Evolutionary conservation across 352 stramenopile genomes (phyloP).

Genomic region (Globisporangium spinosum): DNA sequence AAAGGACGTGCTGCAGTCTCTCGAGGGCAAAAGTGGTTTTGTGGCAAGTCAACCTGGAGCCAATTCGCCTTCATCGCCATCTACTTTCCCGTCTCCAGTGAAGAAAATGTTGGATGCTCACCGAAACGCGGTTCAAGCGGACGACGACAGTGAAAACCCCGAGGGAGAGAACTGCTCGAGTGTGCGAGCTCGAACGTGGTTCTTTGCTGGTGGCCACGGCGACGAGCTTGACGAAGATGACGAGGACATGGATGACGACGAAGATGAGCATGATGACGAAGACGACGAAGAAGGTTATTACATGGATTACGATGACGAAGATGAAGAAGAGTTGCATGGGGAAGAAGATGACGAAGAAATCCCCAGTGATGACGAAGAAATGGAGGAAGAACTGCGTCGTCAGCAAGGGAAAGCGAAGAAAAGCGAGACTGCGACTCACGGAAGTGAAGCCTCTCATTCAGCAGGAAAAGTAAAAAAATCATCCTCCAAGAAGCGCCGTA

Average conservation of each 20-base stretch:
- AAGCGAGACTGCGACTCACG: background rate
- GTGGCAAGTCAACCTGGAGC: background rate
- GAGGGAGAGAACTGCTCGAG: slow-evolving; percentile 34
- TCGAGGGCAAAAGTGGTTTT: slow-evolving; percentile 18
- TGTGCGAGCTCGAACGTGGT: slow-evolving; percentile 28
- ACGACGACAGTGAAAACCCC: slow-evolving; percentile 50
- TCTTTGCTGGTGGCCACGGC: slow-evolving; percentile 41
- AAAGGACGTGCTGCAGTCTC: slow-evolving; percentile 43
- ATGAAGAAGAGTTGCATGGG: slow-evolving; percentile 23
- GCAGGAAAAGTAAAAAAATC: background rate
- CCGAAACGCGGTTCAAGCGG: slow-evolving; percentile 23
- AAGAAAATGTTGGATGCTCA: slow-evolving; percentile 56
- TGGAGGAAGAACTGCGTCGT: slow-evolving; percentile 13
- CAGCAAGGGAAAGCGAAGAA: background rate
- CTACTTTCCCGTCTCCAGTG: slow-evolving; percentile 33
- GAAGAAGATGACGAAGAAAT: slow-evolving; percentile 30
- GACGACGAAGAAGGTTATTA: slow-evolving; percentile 47
- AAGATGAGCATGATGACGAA: slow-evolving; percentile 56
- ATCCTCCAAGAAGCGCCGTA: slow-evolving; percentile 25
- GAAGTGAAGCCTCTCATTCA: background rate
- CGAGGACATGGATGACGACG: slow-evolving; percentile 51
- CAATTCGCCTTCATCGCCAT: background rate
- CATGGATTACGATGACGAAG: slow-evolving; percentile 57
- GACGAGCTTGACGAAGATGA: slow-evolving; percentile 45
- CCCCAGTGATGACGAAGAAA: slow-evolving; percentile 35